Base-by-base conservation (phyloP, 352 stramenopile genomes). In the Globisporangium nodosum region DNA sequence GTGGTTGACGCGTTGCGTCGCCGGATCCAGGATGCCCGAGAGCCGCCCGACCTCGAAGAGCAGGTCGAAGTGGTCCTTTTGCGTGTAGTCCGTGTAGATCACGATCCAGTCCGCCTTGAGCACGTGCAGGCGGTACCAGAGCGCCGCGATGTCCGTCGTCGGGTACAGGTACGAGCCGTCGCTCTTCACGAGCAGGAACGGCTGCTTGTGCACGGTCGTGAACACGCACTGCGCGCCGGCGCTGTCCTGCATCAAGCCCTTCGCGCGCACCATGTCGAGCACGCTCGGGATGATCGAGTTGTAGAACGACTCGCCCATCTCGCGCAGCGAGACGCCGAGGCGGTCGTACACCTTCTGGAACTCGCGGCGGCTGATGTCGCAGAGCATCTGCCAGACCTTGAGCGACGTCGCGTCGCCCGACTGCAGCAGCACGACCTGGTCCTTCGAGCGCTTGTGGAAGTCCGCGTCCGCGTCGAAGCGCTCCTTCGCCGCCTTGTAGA, bases 341-440 rank as follows among this genome's bases (percentile, higher is more conserved):
- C 85, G 78, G 63, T 92, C 78, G 65, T 93, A 94, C 53, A 94
- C 83, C 64, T 92, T 90, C 63, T 93, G 81, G 67, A 89, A 94
- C 63, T 92, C 83, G 43, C 81, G 81, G 51, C 85, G 85, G 62
- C 78, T 90, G 58, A 92, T 90, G 15, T 92, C 85, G 52, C 85
- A 94, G 58, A 94, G 60, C 52, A 76, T 91, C 37, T 69, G 81
- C 85, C 85, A 94, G 39, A 90, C 83, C 60, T 92, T 88, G 60
- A 75, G 81, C 33, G 83, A 91, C 58, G 90, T 82, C 24, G 78
- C 68, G 51, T 94, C 74, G 46, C 70, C 98, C 64, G 76, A 99
- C 90, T 99, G 97, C 21, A 99, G 78, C 39, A 95, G 78, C 52
- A 99, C 98, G 50, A 99, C 97, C 69, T 98, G 98, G 50, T 97